phyloP scores from a whole-genome alignment of 129 eudicot species.

The Glebionis coronaria region DNA sequence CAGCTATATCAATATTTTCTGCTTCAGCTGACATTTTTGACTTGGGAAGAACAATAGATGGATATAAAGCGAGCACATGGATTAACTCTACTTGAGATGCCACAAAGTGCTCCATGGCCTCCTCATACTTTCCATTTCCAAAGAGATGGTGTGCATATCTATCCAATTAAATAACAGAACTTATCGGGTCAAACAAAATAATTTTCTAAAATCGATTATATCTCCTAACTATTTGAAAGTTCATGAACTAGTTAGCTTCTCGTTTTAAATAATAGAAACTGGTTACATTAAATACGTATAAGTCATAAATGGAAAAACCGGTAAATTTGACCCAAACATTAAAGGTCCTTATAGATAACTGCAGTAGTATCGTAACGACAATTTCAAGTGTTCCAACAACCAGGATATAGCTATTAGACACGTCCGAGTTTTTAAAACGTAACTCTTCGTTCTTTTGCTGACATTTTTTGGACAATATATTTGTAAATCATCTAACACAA shows the following conservation, averaged over 20 bases:
- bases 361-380: no score
- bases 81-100: conserved; percentile 94
- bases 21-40: conserved; percentile 50
- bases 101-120: conserved; percentile 90
- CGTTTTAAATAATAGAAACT: not conserved
- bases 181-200: not conserved
- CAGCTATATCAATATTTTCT: conserved; percentile 53
- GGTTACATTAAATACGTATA: not conserved
- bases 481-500: not conserved
- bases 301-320: not conserved
- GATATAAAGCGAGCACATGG: conserved; percentile 84
- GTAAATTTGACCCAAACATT: not conserved
- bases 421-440: not conserved
- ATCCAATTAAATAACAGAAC: conserved; percentile 13
- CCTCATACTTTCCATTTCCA: conserved; percentile 89
- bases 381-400: not conserved
- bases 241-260: not conserved
- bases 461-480: no score
- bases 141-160: conserved; percentile 91
- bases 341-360: not conserved
- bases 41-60: conserved; percentile 75
- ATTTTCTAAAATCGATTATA: not conserved
- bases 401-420: not conserved
- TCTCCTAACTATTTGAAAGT: not conserved
- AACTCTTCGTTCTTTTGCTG: not conserved